A percentile compares a stretch with the other conserved stretches of the same genome.
These are phyloP conservation scores for Xylariaceae sp. DNA, from an alignment of 2,329 filamentous ascomycete species.

Conservation along the genomic window DNA sequence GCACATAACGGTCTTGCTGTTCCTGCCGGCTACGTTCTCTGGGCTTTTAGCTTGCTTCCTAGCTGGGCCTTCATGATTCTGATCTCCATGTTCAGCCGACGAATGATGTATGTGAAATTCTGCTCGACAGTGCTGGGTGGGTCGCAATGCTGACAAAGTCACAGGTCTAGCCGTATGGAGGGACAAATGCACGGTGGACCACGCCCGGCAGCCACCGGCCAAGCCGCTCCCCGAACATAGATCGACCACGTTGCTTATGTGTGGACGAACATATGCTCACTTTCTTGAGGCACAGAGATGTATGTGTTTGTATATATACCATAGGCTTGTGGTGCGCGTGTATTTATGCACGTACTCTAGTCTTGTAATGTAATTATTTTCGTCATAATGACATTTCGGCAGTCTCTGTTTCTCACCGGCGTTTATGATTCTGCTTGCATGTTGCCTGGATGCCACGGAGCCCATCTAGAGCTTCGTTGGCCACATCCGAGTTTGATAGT, in stretches of 20 bases:
- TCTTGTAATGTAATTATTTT: neutral
- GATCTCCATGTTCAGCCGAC: constrained; percentile 68
- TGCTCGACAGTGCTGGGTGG: neutral
- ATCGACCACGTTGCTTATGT: no score
- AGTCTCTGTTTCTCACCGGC: neutral
- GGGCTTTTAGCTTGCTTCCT: constrained; percentile 61
- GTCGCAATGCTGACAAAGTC: constrained; percentile 13
- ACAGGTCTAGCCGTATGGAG: constrained; percentile 24
- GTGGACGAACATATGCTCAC: no score
- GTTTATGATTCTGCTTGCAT: constrained; percentile 46
- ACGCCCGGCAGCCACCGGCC: constrained; percentile 25
- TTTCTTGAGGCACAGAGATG: no score
- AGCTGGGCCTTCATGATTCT: constrained; percentile 77
- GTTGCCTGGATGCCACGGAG: constrained; percentile 60
- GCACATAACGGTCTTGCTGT: constrained; percentile 59
- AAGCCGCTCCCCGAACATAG: constrained; percentile 25
- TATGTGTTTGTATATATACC: neutral
- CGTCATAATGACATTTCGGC: no score
- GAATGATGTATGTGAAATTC: constrained; percentile 64
- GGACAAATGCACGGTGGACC: constrained; percentile 20
- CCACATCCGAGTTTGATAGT: constrained; percentile 60
- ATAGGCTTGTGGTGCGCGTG: constrained; percentile 3
- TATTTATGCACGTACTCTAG: constrained; percentile 9
- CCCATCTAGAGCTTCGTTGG: constrained; percentile 64
- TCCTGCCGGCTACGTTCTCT: constrained; percentile 65